Conservation (phyloP, 352 stramenopile species). For the Blastocystis sp. region DNA sequence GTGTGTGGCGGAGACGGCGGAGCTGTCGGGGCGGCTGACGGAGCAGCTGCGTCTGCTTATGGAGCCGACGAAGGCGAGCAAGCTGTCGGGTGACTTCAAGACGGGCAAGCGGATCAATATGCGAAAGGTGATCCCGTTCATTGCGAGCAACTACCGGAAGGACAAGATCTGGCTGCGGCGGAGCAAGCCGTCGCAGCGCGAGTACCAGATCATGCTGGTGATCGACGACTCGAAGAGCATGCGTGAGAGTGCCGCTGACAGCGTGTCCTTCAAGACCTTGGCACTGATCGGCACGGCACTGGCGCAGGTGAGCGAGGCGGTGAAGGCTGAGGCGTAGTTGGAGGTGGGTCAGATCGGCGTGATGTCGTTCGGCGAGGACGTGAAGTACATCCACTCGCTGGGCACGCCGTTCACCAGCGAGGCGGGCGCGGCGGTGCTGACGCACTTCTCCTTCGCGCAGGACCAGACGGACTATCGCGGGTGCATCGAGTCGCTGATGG, state of each 20-base stretch:
- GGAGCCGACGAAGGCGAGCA: conserved; percentile 92
- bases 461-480: conserved; percentile 91
- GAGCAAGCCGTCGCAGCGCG: conserved; percentile 93
- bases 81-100: conserved; percentile 93
- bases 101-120: conserved; percentile 99
- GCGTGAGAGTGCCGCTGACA: conserved; percentile 89
- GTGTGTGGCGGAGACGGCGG: conserved; percentile 80
- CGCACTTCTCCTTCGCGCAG: conserved; percentile 93
- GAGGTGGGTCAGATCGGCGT: conserved; percentile 75
- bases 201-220: conserved; percentile 96
- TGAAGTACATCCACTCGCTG: conserved; percentile 90
- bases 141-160: conserved; percentile 98
- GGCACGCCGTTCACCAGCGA: conserved; percentile 93
- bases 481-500: conserved; percentile 87
- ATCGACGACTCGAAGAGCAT: conserved; percentile 99
- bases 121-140: conserved; percentile 99
- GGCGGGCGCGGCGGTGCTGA: conserved; percentile 85
- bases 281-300: conserved; percentile 93
- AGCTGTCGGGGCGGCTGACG: conserved; percentile 88
- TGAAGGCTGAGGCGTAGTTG: conserved; percentile 66
- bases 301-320: conserved; percentile 84
- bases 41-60: conserved; percentile 97
- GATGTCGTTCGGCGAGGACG: conserved; percentile 89
- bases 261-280: conserved; percentile 90
- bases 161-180: conserved; percentile 99